phyloP scores from a whole-genome alignment of 83 land plant genomes.

The Picea abies region DNA sequence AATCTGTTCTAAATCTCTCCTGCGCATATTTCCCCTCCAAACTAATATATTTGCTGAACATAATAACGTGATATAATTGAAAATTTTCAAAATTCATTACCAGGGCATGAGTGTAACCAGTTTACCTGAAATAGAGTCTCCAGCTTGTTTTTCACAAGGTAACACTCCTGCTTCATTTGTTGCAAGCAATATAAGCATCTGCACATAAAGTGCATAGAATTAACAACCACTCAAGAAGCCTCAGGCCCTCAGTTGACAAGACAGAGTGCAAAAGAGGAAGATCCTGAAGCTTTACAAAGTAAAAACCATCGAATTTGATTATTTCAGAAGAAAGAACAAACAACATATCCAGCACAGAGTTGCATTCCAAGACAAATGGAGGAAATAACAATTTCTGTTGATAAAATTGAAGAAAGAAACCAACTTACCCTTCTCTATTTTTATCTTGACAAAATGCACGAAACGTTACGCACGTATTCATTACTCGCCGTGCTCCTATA shows the following conservation, averaged over 20 bases:
- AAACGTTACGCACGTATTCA: slow-evolving; percentile 53
- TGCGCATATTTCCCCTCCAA: slow-evolving; percentile 9
- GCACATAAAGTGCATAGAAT: neutral
- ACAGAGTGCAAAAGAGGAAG: neutral
- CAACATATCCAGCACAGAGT: neutral
- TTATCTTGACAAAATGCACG: slow-evolving; percentile 54
- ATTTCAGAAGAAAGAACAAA: neutral
- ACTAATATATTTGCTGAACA: neutral
- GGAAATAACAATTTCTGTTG: neutral
- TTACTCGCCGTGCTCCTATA: slow-evolving; percentile 80
- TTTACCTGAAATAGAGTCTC: slow-evolving; percentile 52
- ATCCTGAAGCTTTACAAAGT: neutral
- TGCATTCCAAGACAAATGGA: neutral
- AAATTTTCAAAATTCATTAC: neutral
- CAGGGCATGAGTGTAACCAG: neutral
- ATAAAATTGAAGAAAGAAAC: neutral
- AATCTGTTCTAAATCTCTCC: neutral
- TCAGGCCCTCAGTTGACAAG: neutral
- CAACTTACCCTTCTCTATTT: slow-evolving; percentile 67
- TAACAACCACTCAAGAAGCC: neutral
- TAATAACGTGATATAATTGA: neutral
- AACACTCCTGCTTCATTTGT: slow-evolving; percentile 57
- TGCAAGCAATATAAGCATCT: slow-evolving; percentile 53
- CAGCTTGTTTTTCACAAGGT: slow-evolving; percentile 53
- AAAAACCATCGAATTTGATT: neutral